A percentile compares a stretch with the other conserved stretches of the same genome.
Evolutionary conservation across 805 yeast species (phyloP).

Genomic region (Kodamaea laetipori): DNA sequence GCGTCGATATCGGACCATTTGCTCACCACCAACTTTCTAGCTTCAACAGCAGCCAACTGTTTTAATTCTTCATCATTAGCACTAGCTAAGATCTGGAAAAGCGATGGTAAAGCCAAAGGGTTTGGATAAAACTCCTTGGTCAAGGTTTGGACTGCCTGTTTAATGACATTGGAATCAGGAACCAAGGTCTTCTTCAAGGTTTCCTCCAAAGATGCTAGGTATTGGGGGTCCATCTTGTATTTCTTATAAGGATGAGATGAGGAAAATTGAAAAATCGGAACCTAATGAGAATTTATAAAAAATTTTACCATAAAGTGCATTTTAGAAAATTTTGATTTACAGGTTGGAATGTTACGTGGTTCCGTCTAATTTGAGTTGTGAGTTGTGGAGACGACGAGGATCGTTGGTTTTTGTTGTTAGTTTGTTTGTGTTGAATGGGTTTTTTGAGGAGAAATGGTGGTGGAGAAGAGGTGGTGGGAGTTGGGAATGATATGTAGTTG

Average conservation of each 20-base stretch:
- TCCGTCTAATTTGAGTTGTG: slow-evolving; percentile 5
- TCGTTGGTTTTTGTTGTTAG: background rate
- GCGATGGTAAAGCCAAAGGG: slow-evolving; percentile 73
- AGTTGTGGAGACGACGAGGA: slow-evolving; percentile 7
- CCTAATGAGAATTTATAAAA: slow-evolving; percentile 5
- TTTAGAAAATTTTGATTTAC: slow-evolving; percentile 1
- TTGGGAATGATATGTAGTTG: too few species aligned
- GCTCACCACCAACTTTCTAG: slow-evolving; percentile 73
- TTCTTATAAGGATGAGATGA: slow-evolving; percentile 3
- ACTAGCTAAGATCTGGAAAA: slow-evolving; percentile 77
- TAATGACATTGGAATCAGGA: slow-evolving; percentile 81
- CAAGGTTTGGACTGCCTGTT: slow-evolving; percentile 76
- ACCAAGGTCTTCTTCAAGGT: slow-evolving; percentile 76
- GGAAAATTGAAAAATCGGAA: slow-evolving; percentile 2
- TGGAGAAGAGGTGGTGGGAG: too few species aligned
- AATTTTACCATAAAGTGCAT: background rate
- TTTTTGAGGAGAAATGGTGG: background rate
- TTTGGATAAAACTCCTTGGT: slow-evolving; percentile 73
- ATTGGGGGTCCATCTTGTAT: slow-evolving; percentile 65
- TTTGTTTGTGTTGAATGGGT: background rate
- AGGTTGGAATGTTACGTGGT: slow-evolving; percentile 2
- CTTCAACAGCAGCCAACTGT: slow-evolving; percentile 96
- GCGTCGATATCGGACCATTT: slow-evolving; percentile 66
- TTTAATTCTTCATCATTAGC: slow-evolving; percentile 71
- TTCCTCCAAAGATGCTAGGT: slow-evolving; percentile 69